phyloP scores from a whole-genome alignment of 2,329 filamentous ascomycete genomes.

The Aspergillus sp. region DNA sequence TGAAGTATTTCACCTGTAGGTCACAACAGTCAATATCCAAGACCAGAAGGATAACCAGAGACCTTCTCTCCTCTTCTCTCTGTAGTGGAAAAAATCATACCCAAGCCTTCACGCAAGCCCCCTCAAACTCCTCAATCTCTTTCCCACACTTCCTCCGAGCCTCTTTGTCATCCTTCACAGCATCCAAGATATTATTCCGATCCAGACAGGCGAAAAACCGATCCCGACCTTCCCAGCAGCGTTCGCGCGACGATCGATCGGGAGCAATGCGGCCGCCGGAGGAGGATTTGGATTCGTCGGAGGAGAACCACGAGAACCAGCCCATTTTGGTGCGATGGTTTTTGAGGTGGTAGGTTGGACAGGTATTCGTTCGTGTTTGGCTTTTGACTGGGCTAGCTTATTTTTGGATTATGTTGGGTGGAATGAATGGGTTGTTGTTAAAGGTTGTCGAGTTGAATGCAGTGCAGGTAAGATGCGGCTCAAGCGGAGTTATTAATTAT shows the following conservation, averaged over 20 bases:
- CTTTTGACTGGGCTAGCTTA: not conserved
- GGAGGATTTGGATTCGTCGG: constrained; percentile 37
- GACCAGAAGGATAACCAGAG: not conserved
- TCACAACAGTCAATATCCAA: not conserved
- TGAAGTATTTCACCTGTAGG: constrained; percentile 84
- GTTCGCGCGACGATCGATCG: constrained; percentile 69
- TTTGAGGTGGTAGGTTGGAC: not conserved
- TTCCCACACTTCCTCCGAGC: constrained; percentile 51
- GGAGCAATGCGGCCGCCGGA: constrained; percentile 67
- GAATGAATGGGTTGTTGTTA: no score
- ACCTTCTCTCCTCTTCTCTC: not conserved
- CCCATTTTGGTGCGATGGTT: constrained; percentile 37
- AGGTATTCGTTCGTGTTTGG: not conserved
- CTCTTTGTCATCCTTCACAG: constrained; percentile 51
- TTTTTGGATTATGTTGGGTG: no score
- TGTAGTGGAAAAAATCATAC: constrained; percentile 45
- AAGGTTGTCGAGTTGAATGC: no score
- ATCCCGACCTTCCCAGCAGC: constrained; percentile 88
- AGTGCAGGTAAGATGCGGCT: no score
- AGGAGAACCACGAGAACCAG: constrained; percentile 42
- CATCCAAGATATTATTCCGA: constrained; percentile 69
- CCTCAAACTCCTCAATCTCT: constrained; percentile 63
- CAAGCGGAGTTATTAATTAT: no score
- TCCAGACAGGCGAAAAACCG: constrained; percentile 83
- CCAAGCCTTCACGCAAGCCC: constrained; percentile 83